Evolutionary conservation across 208 protist species (phyloP), one percentile per base, ranked within the genome.

Genomic region (Blechomonas ayalai): DNA sequence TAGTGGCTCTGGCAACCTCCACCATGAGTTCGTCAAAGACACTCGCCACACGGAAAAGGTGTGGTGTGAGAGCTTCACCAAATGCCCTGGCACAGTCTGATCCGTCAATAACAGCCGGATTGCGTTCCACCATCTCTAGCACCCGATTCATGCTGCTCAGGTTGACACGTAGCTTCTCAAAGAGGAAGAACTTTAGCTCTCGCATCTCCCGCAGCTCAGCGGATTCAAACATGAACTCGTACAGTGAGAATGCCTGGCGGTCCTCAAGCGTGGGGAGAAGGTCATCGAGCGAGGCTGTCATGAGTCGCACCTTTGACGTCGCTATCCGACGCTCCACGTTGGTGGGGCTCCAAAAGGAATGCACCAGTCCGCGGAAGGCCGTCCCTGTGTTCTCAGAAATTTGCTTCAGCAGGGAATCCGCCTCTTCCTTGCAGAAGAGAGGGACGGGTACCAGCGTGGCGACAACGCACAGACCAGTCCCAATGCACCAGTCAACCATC

Each of bases 401-500:
- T 13, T 76, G 36, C 0, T 45, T 52, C 12, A 90, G 53, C 27
- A 59, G 25, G 1, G 35, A 32, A 36, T 88, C 64, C n/a, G 85
- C 80, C 36, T 73, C 54, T 4, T 58, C 58, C 27, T 78, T 82
- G 62, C 66, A 86, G 56, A 90, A 87, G 43, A 76, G 55, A 0
- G 85, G 85, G 55, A 82, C 90, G 0, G 85, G 85, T 8, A 93
- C 43, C 49, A 93, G 77, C 36, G 73, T 62, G 0, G 73, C 73
- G 19, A 88, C 49, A 31, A 76, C 40, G 52, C 73, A 88, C 15
- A 93, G 58, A 1, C 52, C 69, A 2, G 71, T 87, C 27, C 85
- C 85, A 60, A 93, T 79, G 50, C 55, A 80, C 81, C 81, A 90
- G 62, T 93, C 81, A 22, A 67, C 75, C 80, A 93, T 87, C 78